Percentiles rank a stretch among this genome's conserved stretches.
phyloP scores from a whole-genome alignment of 768 basidiomycete genomes.

The Tylopilus cervinicoccineus region DNA sequence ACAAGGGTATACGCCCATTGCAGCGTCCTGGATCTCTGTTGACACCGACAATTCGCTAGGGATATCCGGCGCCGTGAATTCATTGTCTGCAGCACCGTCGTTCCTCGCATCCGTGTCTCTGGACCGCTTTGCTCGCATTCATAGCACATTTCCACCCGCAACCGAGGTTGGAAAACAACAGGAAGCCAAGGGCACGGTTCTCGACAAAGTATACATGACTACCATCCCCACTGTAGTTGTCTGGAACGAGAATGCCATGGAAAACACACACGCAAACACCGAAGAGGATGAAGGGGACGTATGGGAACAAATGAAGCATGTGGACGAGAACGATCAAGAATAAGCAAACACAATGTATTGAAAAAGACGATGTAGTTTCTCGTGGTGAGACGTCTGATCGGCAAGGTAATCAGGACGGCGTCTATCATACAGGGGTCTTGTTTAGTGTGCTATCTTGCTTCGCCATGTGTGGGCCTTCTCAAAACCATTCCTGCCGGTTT shows the following conservation, averaged over 20 bases:
- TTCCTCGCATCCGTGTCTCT: slow-evolving; percentile 58
- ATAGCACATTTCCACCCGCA: slow-evolving; percentile 56
- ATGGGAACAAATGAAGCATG: slow-evolving; percentile 64
- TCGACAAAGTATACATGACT: slow-evolving; percentile 63
- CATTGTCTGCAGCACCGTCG: slow-evolving; percentile 53
- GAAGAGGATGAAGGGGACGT: slow-evolving; percentile 53
- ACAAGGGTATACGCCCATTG: slow-evolving; percentile 49
- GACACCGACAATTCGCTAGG: slow-evolving; percentile 37
- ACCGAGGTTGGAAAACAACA: slow-evolving; percentile 43
- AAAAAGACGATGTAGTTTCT: neutral
- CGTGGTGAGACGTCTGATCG: neutral
- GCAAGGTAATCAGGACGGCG: neutral
- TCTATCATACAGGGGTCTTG: neutral
- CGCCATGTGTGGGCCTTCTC: slow-evolving; percentile 87
- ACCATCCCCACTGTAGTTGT: slow-evolving; percentile 57
- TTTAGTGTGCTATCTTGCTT: slow-evolving; percentile 62
- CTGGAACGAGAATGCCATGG: slow-evolving; percentile 49
- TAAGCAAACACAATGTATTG: neutral
- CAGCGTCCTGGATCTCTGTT: neutral
- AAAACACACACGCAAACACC: slow-evolving; percentile 6
- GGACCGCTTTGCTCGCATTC: slow-evolving; percentile 70
- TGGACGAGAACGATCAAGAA: slow-evolving; percentile 38
- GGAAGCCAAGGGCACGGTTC: slow-evolving; percentile 54
- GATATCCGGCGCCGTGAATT: slow-evolving; percentile 65
- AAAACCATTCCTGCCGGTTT: slow-evolving; percentile 78